A percentile compares a stretch with the other conserved stretches of the same genome.
phyloP scores from a whole-genome alignment of 768 basidiomycete species.

The Tylopilus intermedius region DNA sequence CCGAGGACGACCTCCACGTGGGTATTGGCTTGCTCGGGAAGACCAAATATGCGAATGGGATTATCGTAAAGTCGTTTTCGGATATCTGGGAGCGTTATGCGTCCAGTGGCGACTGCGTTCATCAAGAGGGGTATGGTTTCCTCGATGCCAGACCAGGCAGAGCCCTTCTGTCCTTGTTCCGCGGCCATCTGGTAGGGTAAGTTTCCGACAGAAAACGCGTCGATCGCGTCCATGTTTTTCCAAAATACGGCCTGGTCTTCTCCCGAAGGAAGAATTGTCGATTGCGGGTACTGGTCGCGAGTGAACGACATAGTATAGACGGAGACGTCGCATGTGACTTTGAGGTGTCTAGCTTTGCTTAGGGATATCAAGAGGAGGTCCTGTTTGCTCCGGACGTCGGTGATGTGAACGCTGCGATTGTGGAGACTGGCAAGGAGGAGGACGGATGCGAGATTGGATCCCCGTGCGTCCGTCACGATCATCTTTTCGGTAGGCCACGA shows the following conservation, averaged over 20 bases:
- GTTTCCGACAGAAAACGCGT: constrained; percentile 87
- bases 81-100: constrained; percentile 79
- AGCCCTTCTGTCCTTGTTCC: constrained; percentile 55
- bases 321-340: constrained; percentile 95
- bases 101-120: constrained; percentile 75
- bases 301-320: constrained; percentile 89
- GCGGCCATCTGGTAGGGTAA: constrained; percentile 71
- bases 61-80: constrained; percentile 84
- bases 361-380: constrained; percentile 88
- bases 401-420: constrained; percentile 82
- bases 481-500: constrained; percentile 88
- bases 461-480: constrained; percentile 91
- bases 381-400: constrained; percentile 80
- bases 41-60: constrained; percentile 84
- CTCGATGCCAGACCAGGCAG: constrained; percentile 74
- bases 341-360: constrained; percentile 89
- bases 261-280: constrained; percentile 59
- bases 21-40: constrained; percentile 81
- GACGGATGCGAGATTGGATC: constrained; percentile 88
- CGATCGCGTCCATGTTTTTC: constrained; percentile 78
- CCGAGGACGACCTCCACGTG: constrained; percentile 91
- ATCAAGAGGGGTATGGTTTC: constrained; percentile 86
- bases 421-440: constrained; percentile 92
- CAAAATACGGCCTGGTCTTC: constrained; percentile 82
- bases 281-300: constrained; percentile 63